phyloP scores from a whole-genome alignment of 768 basidiomycete species.

The Cyclocybe cylindracea region DNA sequence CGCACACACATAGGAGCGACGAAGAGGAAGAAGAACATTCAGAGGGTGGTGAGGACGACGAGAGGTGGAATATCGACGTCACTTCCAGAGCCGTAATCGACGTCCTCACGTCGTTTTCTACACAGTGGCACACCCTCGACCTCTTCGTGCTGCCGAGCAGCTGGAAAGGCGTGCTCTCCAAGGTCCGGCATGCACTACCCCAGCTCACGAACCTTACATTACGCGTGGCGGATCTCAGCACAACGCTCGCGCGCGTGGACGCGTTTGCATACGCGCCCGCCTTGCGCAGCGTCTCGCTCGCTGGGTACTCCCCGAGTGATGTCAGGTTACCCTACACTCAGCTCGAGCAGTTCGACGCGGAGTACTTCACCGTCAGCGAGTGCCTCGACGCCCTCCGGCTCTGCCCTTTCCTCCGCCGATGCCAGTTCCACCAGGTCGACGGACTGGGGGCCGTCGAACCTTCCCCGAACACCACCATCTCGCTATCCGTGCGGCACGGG shows the following conservation, averaged over 20 bases:
- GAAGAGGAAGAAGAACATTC: no score
- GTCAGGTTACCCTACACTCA: conserved; percentile 20
- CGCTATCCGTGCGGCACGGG: conserved; percentile 10
- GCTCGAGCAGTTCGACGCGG: conserved; percentile 14
- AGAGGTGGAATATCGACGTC: conserved; percentile 8
- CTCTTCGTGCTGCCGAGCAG: conserved; percentile 19
- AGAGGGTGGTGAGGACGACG: background rate
- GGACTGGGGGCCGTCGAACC: conserved; percentile 7
- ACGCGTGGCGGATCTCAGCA: conserved; percentile 14
- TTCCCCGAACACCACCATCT: background rate
- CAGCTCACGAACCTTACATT: conserved; percentile 13
- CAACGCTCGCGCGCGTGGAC: conserved; percentile 12
- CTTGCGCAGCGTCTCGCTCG: conserved; percentile 16
- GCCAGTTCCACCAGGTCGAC: conserved; percentile 17
- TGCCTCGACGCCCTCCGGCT: conserved; percentile 19
- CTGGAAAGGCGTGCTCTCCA: conserved; percentile 12
- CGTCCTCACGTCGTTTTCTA: conserved; percentile 12
- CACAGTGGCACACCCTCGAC: conserved; percentile 21
- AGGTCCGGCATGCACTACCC: background rate
- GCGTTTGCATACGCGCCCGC: conserved; percentile 15
- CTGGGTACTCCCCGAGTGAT: conserved; percentile 16
- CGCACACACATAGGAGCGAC: background rate
- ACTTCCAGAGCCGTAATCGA: conserved; percentile 17
- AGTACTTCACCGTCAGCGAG: conserved; percentile 17
- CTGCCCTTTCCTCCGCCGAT: conserved; percentile 10